Base-by-base conservation (phyloP, 2,329 filamentous ascomycete species). In the Emergomyces orientalis region DNA sequence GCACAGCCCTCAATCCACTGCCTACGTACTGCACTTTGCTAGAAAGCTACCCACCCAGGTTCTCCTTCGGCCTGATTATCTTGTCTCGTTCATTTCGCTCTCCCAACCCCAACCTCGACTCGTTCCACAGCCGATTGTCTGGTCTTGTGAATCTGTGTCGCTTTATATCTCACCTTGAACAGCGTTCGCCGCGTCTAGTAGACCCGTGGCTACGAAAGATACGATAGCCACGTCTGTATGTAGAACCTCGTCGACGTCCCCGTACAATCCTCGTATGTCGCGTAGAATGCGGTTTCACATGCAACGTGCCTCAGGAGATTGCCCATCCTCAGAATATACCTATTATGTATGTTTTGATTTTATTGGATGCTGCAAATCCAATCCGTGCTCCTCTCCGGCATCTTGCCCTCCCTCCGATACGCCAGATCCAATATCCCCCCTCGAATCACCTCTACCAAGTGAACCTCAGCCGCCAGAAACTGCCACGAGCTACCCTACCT, bases 271-370 rank as follows among this genome's bases (percentile, higher is more conserved):
- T n/a, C n/a, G n/a, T n/a, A n/a, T 27, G 22, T 25, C 34, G 37
- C 19, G 1, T 30, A 51, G 17, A 14, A 55, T 61, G 51, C 60
- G 47, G 14, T 1, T 27, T 27, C 51, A 61, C 22, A 8, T 17
- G 22, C 37, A 14, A n/a, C 32, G 60, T 22, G 22, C 54, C 22
- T 41, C n/a, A 39, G 17, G 34, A n/a, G 32, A 51, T 22, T 65
- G 63, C 55, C 34, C 59, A 34, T 13, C 25, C 17, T 39, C 52
- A 32, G 32, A 32, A 8, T 59, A 45, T 45, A 9, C 17, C 43
- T 64, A 59, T 32, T 66, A 66, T 58, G 61, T 27, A 27, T 66
- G 65, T 30, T 45, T 56, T 1, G 61, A 65, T 32, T 66, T 62
- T 45, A 37, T 25, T 11, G 65, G 65, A 63, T 66, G 65, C 47